Evolutionary conservation across 352 stramenopile species (phyloP), one percentile per base, ranked within the genome.

Genomic region (Bremia lactucae): DNA sequence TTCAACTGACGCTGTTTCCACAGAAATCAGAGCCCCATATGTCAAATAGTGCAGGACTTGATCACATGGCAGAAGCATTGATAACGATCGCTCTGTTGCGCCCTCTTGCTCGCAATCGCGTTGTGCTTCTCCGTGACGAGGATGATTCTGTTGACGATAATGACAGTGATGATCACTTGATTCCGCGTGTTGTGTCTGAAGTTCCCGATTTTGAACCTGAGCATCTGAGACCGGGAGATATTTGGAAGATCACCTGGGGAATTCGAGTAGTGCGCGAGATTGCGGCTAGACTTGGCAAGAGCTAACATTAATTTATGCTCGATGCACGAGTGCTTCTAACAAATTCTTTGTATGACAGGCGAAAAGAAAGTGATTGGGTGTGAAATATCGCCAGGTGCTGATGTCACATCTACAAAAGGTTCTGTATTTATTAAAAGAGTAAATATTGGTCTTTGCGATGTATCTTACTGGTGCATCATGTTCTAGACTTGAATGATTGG

Each of bases 1-100:
- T 95, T 38, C 82, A 96, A 54, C 56, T 95, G 15, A 95, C 86
- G 6, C 64, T 95, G 22, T 96, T 96, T 37, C 86, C 84, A 4
- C 66, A 62, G 6, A 75, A 87, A 24, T 83, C 63, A 0, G 83
- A 95, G 59, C 83, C 83, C 4, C 75, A 92, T 41, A 65, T 79
- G 16, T 65, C 57, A 3, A 82, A 72, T 15, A 82, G 45, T 18
- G 55, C 52, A 9, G 41, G 42, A 10, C 47, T 83, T 6, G 56
- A 78, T 18, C 62, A 80, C 39, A 57, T 48, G 8, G 46, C 46
- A 0, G 58, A 83, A 37, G 67, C 94, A 19, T 47, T 96, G 1
- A 44, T 96, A 19, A 96, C 86, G 6, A 65, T 95, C 19, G 80
- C 83, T 7, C 42, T 96, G 2, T 47, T 96, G 18, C 58, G 69